Conservation (phyloP, 352 stramenopile genomes). For the Phytophthora citrophthora region DNA sequence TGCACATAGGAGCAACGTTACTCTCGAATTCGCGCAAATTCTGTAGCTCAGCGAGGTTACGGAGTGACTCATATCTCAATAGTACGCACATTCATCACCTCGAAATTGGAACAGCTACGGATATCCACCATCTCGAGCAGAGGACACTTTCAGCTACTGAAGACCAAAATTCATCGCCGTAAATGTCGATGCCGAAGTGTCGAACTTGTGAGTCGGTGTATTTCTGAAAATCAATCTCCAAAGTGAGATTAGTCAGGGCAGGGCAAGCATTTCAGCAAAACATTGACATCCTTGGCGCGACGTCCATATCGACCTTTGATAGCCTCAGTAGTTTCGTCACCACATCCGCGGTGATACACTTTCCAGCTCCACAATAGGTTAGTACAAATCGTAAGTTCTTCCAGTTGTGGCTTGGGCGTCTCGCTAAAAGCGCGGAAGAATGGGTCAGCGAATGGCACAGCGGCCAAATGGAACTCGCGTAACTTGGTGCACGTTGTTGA, state of each 20-base stretch:
- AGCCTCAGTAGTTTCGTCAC: background rate
- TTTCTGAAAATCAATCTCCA: background rate
- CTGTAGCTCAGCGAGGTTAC: background rate
- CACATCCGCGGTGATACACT: constrained; percentile 27
- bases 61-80: background rate
- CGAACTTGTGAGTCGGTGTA: background rate
- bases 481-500: constrained; percentile 29
- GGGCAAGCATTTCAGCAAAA: background rate
- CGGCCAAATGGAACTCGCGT: constrained; percentile 24
- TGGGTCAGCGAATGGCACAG: constrained; percentile 30
- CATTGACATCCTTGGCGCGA: too few relatives aligned
- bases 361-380: constrained; percentile 37
- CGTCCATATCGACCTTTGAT: too few relatives aligned
- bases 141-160: background rate
- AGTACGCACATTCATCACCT: background rate
- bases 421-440: constrained; percentile 41
- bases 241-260: background rate
- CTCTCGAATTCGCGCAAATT: background rate
- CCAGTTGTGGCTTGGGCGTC: constrained; percentile 31
- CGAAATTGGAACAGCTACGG: background rate
- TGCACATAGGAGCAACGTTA: background rate
- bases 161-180: background rate
- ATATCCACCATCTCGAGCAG: background rate
- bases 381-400: constrained; percentile 16
- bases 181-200: background rate